Percentiles rank a stretch among this genome's conserved stretches.
These are phyloP conservation scores for Lotmaria passim DNA, from an alignment of 208 protist species.

Conservation along the genomic window DNA sequence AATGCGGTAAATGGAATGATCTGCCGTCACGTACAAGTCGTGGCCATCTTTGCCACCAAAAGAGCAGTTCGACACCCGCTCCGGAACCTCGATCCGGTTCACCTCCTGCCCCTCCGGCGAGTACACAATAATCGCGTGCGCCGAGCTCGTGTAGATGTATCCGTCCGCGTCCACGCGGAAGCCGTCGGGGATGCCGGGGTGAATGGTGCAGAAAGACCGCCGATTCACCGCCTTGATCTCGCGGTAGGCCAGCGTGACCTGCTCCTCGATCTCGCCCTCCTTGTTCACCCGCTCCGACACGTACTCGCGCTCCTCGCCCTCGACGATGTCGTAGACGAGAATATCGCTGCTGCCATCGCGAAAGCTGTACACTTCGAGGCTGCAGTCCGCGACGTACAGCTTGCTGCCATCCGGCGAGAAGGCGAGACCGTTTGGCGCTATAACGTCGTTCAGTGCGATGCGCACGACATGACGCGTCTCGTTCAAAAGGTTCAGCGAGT, in stretches of 20 bases:
- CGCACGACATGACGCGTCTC: constrained; percentile 24
- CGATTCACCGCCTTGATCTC: constrained; percentile 34
- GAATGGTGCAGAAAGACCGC: constrained; percentile 24
- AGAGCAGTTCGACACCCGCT: constrained; percentile 34
- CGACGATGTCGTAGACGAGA: constrained; percentile 32
- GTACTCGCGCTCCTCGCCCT: constrained; percentile 22
- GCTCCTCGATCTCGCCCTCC: constrained; percentile 29
- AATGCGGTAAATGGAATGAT: constrained; percentile 38
- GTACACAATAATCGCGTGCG: constrained; percentile 31
- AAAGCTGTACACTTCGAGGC: constrained; percentile 18
- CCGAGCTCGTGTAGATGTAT: constrained; percentile 36
- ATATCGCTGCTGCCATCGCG: constrained; percentile 25
- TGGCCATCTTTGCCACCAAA: constrained; percentile 33
- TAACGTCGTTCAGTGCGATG: constrained; percentile 17
- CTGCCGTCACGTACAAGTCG: constrained; percentile 29
- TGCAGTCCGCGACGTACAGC: constrained; percentile 40
- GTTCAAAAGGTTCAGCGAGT: constrained; percentile 23
- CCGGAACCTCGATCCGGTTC: constrained; percentile 34
- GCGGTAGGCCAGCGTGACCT: constrained; percentile 24
- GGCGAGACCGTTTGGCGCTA: constrained; percentile 33
- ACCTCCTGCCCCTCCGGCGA: constrained; percentile 30
- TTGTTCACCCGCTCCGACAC: constrained; percentile 29
- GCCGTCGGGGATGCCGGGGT: constrained; percentile 34
- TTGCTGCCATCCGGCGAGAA: constrained; percentile 35
- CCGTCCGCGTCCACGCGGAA: constrained; percentile 40